Base-by-base conservation (phyloP, 208 protist species). In the Leishmania amazonensis region DNA sequence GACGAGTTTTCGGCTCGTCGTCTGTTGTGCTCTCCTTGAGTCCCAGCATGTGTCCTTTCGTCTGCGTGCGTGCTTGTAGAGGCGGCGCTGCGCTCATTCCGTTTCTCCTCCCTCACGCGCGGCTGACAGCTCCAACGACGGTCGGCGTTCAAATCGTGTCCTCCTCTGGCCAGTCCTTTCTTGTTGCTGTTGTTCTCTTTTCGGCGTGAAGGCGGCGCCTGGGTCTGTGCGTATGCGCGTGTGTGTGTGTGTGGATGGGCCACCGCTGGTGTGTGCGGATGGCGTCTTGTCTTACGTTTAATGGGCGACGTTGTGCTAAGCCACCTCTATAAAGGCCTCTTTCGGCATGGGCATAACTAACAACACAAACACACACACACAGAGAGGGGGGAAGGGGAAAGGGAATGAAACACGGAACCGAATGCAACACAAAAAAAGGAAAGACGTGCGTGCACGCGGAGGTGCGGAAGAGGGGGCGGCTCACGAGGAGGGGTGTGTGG, bases 251-350 rank as follows among this genome's bases (percentile, higher is more conserved):
- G 31, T 21, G n/a, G 24, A 19, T 67, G 31, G 5, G 60, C n/a
- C 31, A 35, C 31, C 31, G 31, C 31, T 35, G 31, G 13, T 60
- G 60, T 9, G 19, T 67, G 64, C 8, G 17, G 15, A 40, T 17
- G 70, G 45, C 70, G 11, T 74, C 21, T 53, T 51, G 28, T 54
- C 17, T 74, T 38, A 54, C 70, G 70, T 74, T 51, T 74, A 74
- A 74, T 74, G 8, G 51, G 40, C n/a, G 45, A 54, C 7, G n/a
- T 31, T 28, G 70, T 54, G 70, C 45, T 15, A 74, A 74, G 45
- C 28, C 70, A 38, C n/a, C 62, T 40, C 31, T 31, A 40, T 8
- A 28, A 40, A 8, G 8, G 31, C 62, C 9, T 2, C 21, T 17
- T 17, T 24, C 3, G 31, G 4, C 9, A 40, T 68, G 62, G 62